These are phyloP conservation scores for Aureobasidium mangrovei DNA, from an alignment of 2,329 filamentous ascomycete genomes.

Conservation along the genomic window DNA sequence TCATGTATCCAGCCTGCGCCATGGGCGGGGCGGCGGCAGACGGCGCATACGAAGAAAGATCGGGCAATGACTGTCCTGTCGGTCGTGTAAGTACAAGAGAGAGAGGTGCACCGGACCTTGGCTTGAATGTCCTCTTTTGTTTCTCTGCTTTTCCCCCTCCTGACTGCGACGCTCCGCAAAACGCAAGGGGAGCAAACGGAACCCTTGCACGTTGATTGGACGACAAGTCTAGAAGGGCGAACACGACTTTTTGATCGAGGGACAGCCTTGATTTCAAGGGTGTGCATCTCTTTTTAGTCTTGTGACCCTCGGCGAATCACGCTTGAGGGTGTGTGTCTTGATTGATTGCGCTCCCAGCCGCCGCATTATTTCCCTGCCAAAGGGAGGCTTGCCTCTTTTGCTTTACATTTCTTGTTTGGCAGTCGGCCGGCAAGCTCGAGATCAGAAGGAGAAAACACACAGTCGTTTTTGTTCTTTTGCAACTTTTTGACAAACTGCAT, in stretches of 20 bases:
- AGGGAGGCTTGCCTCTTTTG: neutral
- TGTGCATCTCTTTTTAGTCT: neutral
- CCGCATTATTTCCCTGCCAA: constrained; percentile 5
- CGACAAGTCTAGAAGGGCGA: neutral
- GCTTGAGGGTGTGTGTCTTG: neutral
- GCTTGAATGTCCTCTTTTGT: no score
- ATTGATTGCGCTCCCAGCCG: constrained; percentile 12
- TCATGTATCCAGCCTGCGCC: neutral
- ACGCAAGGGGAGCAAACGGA: neutral
- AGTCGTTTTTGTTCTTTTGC: no score
- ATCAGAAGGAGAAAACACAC: no score
- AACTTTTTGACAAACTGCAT: neutral
- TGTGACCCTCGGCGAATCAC: constrained; percentile 6
- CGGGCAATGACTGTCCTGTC: no score
- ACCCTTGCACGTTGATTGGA: neutral
- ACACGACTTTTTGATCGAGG: neutral
- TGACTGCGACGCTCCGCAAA: no score
- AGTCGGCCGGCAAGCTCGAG: no score
- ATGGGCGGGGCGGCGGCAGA: neutral
- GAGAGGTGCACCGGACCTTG: no score
- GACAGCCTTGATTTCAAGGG: neutral
- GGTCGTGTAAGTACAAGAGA: no score
- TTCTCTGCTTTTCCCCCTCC: no score
- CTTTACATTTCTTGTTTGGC: neutral
- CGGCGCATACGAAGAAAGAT: neutral